phyloP scores from a whole-genome alignment of 1,139 yeast species.

The Geotrichum candidum region DNA sequence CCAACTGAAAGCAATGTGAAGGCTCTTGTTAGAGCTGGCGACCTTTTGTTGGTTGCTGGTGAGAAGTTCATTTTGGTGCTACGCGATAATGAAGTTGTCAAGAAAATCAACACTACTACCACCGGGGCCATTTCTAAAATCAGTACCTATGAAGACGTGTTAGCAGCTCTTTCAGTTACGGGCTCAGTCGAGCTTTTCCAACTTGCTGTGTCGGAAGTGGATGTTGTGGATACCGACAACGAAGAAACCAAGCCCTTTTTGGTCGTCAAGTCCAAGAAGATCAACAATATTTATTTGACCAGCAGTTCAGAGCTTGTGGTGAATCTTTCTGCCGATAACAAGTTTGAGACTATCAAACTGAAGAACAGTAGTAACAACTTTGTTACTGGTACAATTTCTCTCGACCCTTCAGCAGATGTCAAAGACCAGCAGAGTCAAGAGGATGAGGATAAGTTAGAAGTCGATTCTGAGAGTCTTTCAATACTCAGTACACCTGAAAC shows the following conservation, averaged over 20 bases:
- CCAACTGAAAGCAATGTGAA: not conserved
- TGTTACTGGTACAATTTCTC: not conserved
- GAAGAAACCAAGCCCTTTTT: not conserved
- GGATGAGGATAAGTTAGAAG: conserved; percentile 32
- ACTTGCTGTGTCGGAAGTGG: not conserved
- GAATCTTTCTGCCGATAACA: not conserved
- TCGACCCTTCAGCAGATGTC: not conserved
- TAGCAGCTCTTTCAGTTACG: not conserved
- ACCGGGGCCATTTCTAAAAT: not conserved
- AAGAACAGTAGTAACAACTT: not conserved
- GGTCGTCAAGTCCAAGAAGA: conserved; percentile 23
- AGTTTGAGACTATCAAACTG: not conserved
- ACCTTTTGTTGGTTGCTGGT: not conserved
- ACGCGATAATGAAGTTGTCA: not conserved
- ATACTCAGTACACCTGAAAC: conserved; percentile 37
- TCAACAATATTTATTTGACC: conserved; percentile 20
- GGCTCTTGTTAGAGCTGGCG: not conserved
- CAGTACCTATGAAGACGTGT: not conserved
- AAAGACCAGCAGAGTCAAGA: conserved; percentile 29
- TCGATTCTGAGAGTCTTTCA: conserved; percentile 39
- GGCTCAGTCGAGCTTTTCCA: not conserved
- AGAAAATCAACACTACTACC: not conserved
- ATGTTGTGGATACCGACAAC: conserved; percentile 14
- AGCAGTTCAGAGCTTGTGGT: not conserved
- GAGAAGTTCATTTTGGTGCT: not conserved